Conservation (phyloP, 345 rosid species). For the Populus ilicifolia region DNA sequence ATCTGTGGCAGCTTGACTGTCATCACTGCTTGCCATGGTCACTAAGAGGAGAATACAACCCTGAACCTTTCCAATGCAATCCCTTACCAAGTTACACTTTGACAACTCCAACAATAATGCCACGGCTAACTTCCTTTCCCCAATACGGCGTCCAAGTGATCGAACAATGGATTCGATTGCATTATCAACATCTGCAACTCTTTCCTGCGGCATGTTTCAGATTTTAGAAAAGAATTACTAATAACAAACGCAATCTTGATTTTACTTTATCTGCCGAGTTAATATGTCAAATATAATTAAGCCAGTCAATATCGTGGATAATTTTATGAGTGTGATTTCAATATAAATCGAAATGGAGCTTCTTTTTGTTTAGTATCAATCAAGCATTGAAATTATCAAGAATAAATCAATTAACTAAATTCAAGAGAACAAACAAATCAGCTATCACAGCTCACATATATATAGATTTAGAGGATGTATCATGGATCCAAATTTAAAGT, state of each 20-base stretch:
- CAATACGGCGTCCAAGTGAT: slow-evolving; percentile 52
- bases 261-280: slow-evolving; percentile 1
- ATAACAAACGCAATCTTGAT: neutral
- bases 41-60: slow-evolving; percentile 65
- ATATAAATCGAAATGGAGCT: neutral
- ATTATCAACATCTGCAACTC: slow-evolving; percentile 38
- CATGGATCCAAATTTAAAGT: neutral
- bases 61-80: slow-evolving; percentile 49
- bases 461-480: neutral
- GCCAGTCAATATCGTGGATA: neutral
- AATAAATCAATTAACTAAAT: neutral
- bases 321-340: neutral
- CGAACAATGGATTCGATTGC: slow-evolving; percentile 53
- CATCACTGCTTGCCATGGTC: slow-evolving; percentile 57
- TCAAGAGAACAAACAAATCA: neutral
- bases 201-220: slow-evolving; percentile 44
- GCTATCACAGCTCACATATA: neutral
- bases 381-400: neutral
- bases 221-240: slow-evolving; percentile 4
- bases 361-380: neutral
- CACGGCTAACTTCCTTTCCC: slow-evolving; percentile 57
- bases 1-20: slow-evolving; percentile 44
- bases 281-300: neutral
- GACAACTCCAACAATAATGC: slow-evolving; percentile 52
- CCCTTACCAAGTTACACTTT: slow-evolving; percentile 28